Percentiles rank a stretch among this genome's conserved stretches.
Conservation (phyloP, 257 asterid species). For the Solanum sitiens region DNA sequence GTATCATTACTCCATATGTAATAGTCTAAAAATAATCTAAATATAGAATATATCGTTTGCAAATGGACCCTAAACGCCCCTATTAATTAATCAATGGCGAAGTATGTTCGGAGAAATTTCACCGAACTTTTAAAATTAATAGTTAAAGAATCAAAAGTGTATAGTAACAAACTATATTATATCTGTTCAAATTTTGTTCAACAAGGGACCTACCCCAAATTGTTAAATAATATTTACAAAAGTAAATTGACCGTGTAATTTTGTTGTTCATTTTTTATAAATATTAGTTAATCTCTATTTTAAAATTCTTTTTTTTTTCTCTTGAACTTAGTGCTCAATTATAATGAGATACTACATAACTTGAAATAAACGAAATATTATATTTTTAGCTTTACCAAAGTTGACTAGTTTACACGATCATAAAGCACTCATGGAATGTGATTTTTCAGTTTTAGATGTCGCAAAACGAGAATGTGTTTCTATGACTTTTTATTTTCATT, state of each 20-base stretch:
- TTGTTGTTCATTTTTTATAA: too few species aligned
- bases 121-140: background rate
- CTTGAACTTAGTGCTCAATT: too few species aligned
- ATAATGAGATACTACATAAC: too few species aligned
- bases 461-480: background rate
- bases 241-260: too few species aligned
- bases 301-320: too few species aligned
- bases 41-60: background rate
- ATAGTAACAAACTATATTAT: background rate
- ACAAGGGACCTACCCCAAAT: too few species aligned
- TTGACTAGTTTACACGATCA: too few species aligned
- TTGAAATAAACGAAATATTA: too few species aligned
- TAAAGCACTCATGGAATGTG: background rate
- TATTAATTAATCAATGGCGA: background rate
- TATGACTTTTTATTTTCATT: background rate
- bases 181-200: background rate
- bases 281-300: too few species aligned
- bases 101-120: background rate
- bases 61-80: background rate
- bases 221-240: too few species aligned
- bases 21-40: background rate
- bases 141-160: background rate
- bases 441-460: background rate
- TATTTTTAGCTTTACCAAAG: too few species aligned
- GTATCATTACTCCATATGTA: background rate